Evolutionary conservation across 768 basidiomycete species (phyloP), one percentile per base, ranked within the genome.

Genomic region (Mycena leptocephala): DNA sequence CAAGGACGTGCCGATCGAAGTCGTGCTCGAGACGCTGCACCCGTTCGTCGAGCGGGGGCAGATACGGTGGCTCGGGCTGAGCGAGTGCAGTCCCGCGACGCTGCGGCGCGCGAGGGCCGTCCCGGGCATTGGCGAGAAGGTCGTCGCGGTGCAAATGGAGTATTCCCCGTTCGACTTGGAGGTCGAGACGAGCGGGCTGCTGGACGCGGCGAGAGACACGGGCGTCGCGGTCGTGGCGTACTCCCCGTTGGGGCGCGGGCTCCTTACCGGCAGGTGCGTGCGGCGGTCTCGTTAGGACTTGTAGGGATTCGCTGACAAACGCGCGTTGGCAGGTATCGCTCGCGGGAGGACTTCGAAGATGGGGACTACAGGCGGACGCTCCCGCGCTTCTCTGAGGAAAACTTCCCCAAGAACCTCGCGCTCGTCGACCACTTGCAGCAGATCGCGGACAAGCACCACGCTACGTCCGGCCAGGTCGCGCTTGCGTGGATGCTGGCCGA

Each of bases 341-440:
- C 83, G 18, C 82, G 81, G 2, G 84, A 84, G 18, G 87, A 87
- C 67, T 86, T 88, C 48, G 85, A 81, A 35, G 79, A 80, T 69
- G 80, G 71, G 22, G 87, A 88, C 69, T 82, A 83, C 51, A 76
- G 87, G 13, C 79, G 82, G 18, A 69, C 76, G 32, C 72, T 86
- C 28, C 86, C 86, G 22, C 76, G 81, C 51, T 83, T 82, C 71
- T 83, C 82, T 14, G 78, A 81, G 61, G 87, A 88, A 73, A 90
- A 89, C 79, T 90, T 90, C 79, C 86, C 86, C 0, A 88, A 85
- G 68, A 86, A 89, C 66, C 80, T 89, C 39, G 84, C 83, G 35
- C 61, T 89, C 8, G 84, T 78, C 10, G 85, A 87, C 8, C 80
- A 81, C 37, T 70, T 87, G 20, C 81, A 82, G 71, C 35, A 65